Evolutionary conservation across 306 rosid genomes (phyloP).

Genomic region (Cucumis melo): DNA sequence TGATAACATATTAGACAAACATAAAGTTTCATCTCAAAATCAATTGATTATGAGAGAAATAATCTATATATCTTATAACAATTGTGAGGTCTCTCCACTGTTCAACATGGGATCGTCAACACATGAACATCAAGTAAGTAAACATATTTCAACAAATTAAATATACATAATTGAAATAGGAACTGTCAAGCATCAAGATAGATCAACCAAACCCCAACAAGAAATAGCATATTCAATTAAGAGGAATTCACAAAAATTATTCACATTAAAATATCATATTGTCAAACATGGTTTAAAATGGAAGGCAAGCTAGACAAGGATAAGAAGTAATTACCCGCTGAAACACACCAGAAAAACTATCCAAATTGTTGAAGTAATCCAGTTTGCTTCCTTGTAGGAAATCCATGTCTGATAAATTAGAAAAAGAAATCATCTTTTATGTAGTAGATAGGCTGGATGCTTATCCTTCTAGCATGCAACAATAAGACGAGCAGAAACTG

Average conservation of each 20-base stretch:
- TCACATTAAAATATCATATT: background rate
- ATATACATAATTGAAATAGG: background rate
- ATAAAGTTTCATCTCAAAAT: too few species aligned
- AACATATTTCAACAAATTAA: background rate
- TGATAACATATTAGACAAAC: too few species aligned
- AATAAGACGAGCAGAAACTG: too few species aligned
- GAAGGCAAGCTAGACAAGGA: background rate
- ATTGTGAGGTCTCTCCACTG: too few species aligned
- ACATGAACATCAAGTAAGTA: background rate
- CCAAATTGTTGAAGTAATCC: slow-evolving; percentile 51
- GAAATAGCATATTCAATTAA: background rate
- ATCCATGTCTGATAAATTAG: slow-evolving; percentile 46
- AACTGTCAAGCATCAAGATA: too few species aligned
- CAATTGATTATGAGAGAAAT: too few species aligned
- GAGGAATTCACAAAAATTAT: background rate
- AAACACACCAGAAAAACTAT: slow-evolving; percentile 39
- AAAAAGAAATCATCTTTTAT: too few species aligned
- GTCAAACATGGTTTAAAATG: too few species aligned
- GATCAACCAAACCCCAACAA: background rate
- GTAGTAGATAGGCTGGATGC: too few species aligned
- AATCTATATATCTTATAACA: too few species aligned
- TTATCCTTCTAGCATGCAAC: too few species aligned
- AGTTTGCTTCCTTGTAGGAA: slow-evolving; percentile 56
- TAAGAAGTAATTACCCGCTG: slow-evolving; percentile 17
- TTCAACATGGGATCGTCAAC: too few species aligned